Conservation (phyloP, 2,329 filamentous ascomycete species). For the Colletotrichum costaricense region DNA sequence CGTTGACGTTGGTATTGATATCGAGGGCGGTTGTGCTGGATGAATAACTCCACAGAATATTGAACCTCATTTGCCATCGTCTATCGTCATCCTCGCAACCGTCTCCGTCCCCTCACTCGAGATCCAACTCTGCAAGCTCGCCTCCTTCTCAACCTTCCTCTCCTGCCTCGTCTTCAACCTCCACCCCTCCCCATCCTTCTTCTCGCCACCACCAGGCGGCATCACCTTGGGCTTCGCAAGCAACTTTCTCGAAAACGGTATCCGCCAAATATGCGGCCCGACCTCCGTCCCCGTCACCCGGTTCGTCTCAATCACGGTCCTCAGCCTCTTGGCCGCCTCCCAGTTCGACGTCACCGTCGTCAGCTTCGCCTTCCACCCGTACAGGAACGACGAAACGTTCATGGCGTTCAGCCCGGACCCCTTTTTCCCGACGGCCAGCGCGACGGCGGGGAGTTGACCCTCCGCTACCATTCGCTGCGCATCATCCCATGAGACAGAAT, state of each 20-base stretch:
- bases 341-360: slow-evolving; percentile 54
- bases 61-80: not conserved
- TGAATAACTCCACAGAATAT: too few species aligned
- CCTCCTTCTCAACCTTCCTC: slow-evolving; percentile 32
- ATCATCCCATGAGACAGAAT: slow-evolving; percentile 41
- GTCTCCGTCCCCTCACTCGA: not conserved
- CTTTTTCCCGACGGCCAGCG: slow-evolving; percentile 45
- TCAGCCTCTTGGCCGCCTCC: slow-evolving; percentile 43
- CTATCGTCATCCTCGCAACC: not conserved
- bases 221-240: slow-evolving; percentile 28
- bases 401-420: slow-evolving; percentile 48
- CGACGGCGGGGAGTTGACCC: slow-evolving; percentile 46
- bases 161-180: slow-evolving; percentile 30
- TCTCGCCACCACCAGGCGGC: not conserved
- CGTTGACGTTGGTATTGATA: not conserved
- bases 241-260: slow-evolving; percentile 35
- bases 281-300: slow-evolving; percentile 10
- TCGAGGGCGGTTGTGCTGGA: not conserved
- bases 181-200: not conserved
- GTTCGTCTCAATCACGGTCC: slow-evolving; percentile 31
- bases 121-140: slow-evolving; percentile 21
- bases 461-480: slow-evolving; percentile 42
- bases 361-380: slow-evolving; percentile 49
- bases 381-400: slow-evolving; percentile 52
- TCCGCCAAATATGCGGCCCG: slow-evolving; percentile 35